Evolutionary conservation across 805 yeast genomes (phyloP).

Genomic region (Saccharomycopsis sp.): DNA sequence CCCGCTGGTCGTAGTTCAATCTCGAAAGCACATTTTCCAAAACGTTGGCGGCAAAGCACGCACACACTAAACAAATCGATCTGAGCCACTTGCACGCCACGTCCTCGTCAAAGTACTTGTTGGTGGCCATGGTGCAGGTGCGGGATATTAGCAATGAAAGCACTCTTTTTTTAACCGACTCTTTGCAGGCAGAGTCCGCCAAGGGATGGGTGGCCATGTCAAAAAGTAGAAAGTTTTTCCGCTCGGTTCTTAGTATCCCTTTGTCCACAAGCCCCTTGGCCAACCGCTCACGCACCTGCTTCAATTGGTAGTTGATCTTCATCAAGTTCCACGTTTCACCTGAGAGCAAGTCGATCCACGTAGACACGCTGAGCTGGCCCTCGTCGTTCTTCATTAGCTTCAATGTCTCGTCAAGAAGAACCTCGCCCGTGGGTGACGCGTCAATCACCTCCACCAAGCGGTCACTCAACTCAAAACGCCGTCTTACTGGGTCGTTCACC

Average conservation of each 20-base stretch:
- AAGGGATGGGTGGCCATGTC: constrained; percentile 99
- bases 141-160: constrained; percentile 62
- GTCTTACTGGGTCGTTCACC: constrained; percentile 86
- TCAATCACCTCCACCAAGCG: constrained; percentile 82
- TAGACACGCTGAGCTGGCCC: constrained; percentile 64
- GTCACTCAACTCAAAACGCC: constrained; percentile 81
- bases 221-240: constrained; percentile 85
- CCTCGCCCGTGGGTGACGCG: constrained; percentile 86
- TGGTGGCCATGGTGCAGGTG: constrained; percentile 49
- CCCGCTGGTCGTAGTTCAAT: constrained; percentile 79
- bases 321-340: constrained; percentile 97
- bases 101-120: constrained; percentile 58
- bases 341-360: constrained; percentile 88
- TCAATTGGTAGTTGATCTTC: constrained; percentile 90
- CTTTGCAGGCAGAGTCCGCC: constrained; percentile 78
- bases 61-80: constrained; percentile 73
- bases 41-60: constrained; percentile 93
- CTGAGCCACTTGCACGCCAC: constrained; percentile 66
- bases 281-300: constrained; percentile 92
- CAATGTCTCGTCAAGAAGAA: constrained; percentile 84
- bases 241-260: constrained; percentile 91
- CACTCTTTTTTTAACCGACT: constrained; percentile 65
- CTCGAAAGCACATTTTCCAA: constrained; percentile 77
- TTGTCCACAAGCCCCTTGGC: constrained; percentile 97
- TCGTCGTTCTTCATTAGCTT: constrained; percentile 82